Percentiles rank a stretch among this genome's conserved stretches.
phyloP scores from a whole-genome alignment of 257 asterid genomes.

The Plectranthus barbatus region DNA sequence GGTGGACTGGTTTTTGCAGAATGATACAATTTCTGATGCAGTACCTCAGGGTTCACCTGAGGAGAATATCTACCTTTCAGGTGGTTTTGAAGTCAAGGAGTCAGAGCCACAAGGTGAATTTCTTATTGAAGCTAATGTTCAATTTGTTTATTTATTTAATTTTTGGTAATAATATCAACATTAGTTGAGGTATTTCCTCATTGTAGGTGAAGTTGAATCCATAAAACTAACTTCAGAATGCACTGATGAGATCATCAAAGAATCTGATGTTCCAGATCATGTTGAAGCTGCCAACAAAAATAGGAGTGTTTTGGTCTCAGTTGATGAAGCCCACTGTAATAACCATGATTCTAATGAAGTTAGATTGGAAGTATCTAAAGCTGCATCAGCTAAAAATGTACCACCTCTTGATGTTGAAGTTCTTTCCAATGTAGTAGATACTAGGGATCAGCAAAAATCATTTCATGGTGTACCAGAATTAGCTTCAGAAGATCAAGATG shows the following conservation, averaged over 20 bases:
- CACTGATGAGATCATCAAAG: slow-evolving; percentile 25
- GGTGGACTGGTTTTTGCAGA: slow-evolving; percentile 30
- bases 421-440: slow-evolving; percentile 15
- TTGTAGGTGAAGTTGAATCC: slow-evolving; percentile 18
- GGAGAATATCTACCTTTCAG: slow-evolving; percentile 39
- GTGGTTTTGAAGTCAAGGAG: slow-evolving; percentile 28
- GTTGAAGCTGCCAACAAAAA: slow-evolving; percentile 24
- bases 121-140: slow-evolving; percentile 15
- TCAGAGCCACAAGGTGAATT: slow-evolving; percentile 25
- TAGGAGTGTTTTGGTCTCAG: slow-evolving; percentile 14
- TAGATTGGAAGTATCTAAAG: slow-evolving; percentile 25
- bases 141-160: too few species aligned
- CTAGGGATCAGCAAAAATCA: slow-evolving; percentile 22
- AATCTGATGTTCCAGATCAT: slow-evolving; percentile 23
- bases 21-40: slow-evolving; percentile 28
- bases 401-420: slow-evolving; percentile 22
- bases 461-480: slow-evolving; percentile 20
- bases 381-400: slow-evolving; percentile 18
- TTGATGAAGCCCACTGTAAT: slow-evolving; percentile 17
- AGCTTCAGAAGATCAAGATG: slow-evolving; percentile 30
- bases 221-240: slow-evolving; percentile 17
- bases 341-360: slow-evolving; percentile 22
- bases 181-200: slow-evolving; percentile 16
- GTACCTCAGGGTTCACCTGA: slow-evolving; percentile 24
- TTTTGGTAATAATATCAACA: slow-evolving; percentile 6